Percentiles rank a stretch among this genome's conserved stretches.
These are phyloP conservation scores for Ajuga reptans DNA, from an alignment of 305 asterid genomes.

Conservation along the genomic window DNA sequence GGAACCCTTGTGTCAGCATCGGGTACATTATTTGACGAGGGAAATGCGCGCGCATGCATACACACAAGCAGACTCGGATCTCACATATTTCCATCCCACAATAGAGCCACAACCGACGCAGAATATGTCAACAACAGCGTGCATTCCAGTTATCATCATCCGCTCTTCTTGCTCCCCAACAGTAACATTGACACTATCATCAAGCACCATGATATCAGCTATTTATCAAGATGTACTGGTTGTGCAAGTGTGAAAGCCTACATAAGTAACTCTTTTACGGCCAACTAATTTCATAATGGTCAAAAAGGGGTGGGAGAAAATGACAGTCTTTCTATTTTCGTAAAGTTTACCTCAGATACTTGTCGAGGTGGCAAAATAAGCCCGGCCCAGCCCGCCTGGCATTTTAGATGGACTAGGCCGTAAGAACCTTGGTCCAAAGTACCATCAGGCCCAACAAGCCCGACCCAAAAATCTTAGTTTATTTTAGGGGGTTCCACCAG, in stretches of 20 bases:
- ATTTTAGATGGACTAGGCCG: too few species aligned
- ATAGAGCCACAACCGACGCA: constrained; percentile 64
- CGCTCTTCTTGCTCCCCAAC: constrained; percentile 58
- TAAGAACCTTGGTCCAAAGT: too few species aligned
- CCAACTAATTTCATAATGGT: neutral
- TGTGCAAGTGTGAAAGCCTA: constrained; percentile 17
- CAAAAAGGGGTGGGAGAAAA: neutral
- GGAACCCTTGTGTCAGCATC: constrained; percentile 10
- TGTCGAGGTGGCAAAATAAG: too few species aligned
- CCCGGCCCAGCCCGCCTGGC: too few species aligned
- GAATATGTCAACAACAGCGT: constrained; percentile 63
- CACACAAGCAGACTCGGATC: neutral
- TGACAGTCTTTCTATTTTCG: too few species aligned
- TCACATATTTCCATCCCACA: constrained; percentile 73
- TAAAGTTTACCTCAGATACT: too few species aligned
- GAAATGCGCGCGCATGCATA: neutral
- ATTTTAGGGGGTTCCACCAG: too few species aligned
- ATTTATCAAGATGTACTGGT: constrained; percentile 9
- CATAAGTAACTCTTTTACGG: neutral
- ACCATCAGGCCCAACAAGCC: too few species aligned
- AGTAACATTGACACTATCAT: constrained; percentile 55
- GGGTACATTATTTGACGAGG: neutral
- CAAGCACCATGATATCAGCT: constrained; percentile 25
- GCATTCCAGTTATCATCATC: constrained; percentile 66
- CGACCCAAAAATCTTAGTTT: too few species aligned